Conservation (phyloP, 2,329 filamentous ascomycete species). For the Sporothrix sp. region DNA sequence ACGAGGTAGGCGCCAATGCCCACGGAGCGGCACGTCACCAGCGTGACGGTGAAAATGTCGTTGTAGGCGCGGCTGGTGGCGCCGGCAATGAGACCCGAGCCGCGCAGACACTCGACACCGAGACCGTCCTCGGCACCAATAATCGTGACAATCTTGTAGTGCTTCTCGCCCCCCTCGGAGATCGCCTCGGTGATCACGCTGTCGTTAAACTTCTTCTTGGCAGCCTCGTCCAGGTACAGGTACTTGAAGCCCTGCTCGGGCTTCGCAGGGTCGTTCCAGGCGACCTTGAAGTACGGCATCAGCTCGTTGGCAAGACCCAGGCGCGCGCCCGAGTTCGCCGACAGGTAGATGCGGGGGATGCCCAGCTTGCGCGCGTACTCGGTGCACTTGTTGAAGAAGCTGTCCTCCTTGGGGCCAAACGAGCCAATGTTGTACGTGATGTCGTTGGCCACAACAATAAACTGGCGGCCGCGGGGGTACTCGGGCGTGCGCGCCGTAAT, state of each 20-base stretch:
- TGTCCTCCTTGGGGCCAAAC: conserved; percentile 92
- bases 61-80: conserved; percentile 95
- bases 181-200: conserved; percentile 83
- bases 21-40: conserved; percentile 96
- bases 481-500: conserved; percentile 91
- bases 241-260: conserved; percentile 93
- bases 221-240: conserved; percentile 80
- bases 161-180: conserved; percentile 75
- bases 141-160: conserved; percentile 89
- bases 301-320: conserved; percentile 95
- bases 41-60: conserved; percentile 95
- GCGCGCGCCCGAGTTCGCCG: conserved; percentile 96
- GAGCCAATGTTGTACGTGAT: conserved; percentile 99
- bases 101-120: conserved; percentile 93
- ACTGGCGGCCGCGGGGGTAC: conserved; percentile 83
- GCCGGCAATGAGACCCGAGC: conserved; percentile 95
- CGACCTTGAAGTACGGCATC: conserved; percentile 93
- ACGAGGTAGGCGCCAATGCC: conserved; percentile 99
- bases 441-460: conserved; percentile 96
- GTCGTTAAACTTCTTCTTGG: conserved; percentile 79
- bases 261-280: conserved; percentile 78
- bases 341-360: conserved; percentile 94
- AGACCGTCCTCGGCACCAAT: conserved; percentile 90
- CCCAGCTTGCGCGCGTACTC: conserved; percentile 85
- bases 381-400: conserved; percentile 98